Percentiles rank a stretch among this genome's conserved stretches.
Evolutionary conservation across 495 filamentous ascomycete genomes (phyloP).

Genomic region (Aspergillus bridgeri): DNA sequence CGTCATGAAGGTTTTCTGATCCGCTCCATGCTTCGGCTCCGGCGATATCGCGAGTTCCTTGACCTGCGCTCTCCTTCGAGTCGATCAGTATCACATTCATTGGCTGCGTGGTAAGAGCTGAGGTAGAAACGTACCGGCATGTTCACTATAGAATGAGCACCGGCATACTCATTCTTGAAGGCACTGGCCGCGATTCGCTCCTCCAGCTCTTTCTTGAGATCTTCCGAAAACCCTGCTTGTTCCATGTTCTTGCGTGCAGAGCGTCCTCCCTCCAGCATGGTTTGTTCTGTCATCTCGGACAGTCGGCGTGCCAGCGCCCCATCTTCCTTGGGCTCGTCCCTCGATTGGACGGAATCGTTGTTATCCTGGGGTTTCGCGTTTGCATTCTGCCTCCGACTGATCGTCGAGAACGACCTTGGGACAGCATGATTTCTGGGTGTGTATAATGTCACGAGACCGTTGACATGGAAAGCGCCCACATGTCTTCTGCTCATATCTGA

Average conservation of each 20-base stretch:
- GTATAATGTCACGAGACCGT: conserved; percentile 13
- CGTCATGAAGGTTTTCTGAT: conserved; percentile 66
- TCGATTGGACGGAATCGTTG: conserved; percentile 3
- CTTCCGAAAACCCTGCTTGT: conserved; percentile 83
- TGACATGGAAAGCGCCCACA: conserved; percentile 15
- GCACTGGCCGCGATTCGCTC: conserved; percentile 67
- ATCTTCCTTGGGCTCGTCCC: conserved; percentile 26
- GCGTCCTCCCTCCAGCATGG: conserved; percentile 65
- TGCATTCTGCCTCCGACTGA: conserved; percentile 23
- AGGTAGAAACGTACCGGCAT: conserved; percentile 49
- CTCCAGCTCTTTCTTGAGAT: conserved; percentile 71
- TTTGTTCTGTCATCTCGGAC: conserved; percentile 75
- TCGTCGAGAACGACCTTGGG: conserved; percentile 22
- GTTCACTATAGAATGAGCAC: conserved; percentile 63
- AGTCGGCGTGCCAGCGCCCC: conserved; percentile 74
- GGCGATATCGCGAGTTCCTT: conserved; percentile 70
- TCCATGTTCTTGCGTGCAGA: conserved; percentile 71
- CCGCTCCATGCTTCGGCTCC: conserved; percentile 75
- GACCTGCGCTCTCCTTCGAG: conserved; percentile 56
- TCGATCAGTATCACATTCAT: not conserved
- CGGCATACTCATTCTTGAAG: conserved; percentile 66
- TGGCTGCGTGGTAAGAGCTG: not conserved
- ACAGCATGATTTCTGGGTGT: conserved; percentile 12
- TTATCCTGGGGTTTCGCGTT: conserved; percentile 17
- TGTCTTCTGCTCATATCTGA: conserved; percentile 28